Conservation (phyloP, 106 monocot species). For the Posidonia australis region DNA sequence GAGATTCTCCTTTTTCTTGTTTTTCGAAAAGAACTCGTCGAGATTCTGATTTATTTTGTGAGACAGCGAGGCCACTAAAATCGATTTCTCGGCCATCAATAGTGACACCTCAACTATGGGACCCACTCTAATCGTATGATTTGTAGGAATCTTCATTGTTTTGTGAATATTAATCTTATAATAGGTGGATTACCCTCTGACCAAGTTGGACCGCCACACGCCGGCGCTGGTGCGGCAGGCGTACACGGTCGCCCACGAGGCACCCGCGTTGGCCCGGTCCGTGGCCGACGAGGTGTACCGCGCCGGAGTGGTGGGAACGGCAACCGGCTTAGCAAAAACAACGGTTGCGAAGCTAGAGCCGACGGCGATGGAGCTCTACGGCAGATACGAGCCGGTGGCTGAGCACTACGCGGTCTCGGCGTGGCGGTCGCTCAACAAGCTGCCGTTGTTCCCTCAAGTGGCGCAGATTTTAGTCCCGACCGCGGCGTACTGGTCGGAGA, state of each 20-base stretch:
- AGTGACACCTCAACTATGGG: neutral
- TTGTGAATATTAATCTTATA: too few relatives aligned
- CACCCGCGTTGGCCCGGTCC: conserved; percentile 35
- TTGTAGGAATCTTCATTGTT: too few relatives aligned
- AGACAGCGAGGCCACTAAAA: too few relatives aligned
- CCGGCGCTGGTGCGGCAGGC: conserved; percentile 7
- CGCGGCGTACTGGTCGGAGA: conserved; percentile 47
- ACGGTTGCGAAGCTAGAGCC: conserved; percentile 30
- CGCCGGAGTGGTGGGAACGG: conserved; percentile 42
- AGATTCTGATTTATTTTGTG: too few relatives aligned
- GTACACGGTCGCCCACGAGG: conserved; percentile 11
- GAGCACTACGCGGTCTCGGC: conserved; percentile 48
- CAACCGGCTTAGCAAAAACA: conserved; percentile 27
- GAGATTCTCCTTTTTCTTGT: neutral
- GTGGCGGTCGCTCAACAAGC: conserved; percentile 59
- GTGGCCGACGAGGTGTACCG: conserved; percentile 34
- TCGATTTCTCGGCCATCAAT: neutral
- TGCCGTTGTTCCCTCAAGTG: conserved; percentile 59
- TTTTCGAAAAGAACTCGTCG: neutral
- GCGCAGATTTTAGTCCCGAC: conserved; percentile 54
- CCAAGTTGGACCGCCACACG: neutral
- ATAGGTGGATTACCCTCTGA: neutral
- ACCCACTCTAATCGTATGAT: neutral
- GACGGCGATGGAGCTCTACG: conserved; percentile 22
- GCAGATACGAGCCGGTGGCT: conserved; percentile 51